phyloP scores from a whole-genome alignment of 345 rosid genomes.

The Brassica carinata region DNA sequence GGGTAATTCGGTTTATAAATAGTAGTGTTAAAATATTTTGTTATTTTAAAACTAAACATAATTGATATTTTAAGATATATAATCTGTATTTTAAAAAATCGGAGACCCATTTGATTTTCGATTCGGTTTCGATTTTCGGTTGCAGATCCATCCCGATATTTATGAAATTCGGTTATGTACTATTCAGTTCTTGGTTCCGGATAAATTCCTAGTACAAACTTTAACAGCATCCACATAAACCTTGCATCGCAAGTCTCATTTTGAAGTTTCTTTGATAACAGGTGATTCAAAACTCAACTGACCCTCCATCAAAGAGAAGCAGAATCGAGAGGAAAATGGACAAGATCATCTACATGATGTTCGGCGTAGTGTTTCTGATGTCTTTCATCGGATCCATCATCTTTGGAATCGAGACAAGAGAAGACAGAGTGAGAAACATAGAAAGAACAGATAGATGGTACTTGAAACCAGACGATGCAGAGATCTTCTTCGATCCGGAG shows the following conservation, averaged over 20 bases:
- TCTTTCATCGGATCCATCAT: slow-evolving; percentile 67
- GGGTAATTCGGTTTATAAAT: too few species aligned
- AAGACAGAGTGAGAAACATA: too few species aligned
- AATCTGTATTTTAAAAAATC: too few species aligned
- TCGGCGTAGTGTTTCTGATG: slow-evolving; percentile 59
- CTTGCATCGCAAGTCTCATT: not conserved
- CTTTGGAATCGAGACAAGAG: slow-evolving; percentile 73
- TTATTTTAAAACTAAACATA: too few species aligned
- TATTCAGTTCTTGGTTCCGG: not conserved
- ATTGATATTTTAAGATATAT: too few species aligned
- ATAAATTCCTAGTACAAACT: not conserved
- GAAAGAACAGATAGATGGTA: slow-evolving; percentile 98
- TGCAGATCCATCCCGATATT: not conserved
- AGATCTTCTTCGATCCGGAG: slow-evolving; percentile 65
- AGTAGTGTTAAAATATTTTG: too few species aligned
- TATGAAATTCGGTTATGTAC: too few species aligned
- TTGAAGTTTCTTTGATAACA: slow-evolving; percentile 15
- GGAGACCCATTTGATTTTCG: too few species aligned
- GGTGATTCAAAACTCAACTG: slow-evolving; percentile 90
- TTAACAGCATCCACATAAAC: not conserved
- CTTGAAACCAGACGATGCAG: slow-evolving; percentile 76
- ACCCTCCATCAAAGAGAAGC: slow-evolving; percentile 93
- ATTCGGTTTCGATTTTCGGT: not conserved
- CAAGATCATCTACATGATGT: slow-evolving; percentile 70
- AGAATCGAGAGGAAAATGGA: slow-evolving; percentile 86